Evolutionary conservation across 352 stramenopile species (phyloP).

Genomic region (Phytophthora pluvialis): DNA sequence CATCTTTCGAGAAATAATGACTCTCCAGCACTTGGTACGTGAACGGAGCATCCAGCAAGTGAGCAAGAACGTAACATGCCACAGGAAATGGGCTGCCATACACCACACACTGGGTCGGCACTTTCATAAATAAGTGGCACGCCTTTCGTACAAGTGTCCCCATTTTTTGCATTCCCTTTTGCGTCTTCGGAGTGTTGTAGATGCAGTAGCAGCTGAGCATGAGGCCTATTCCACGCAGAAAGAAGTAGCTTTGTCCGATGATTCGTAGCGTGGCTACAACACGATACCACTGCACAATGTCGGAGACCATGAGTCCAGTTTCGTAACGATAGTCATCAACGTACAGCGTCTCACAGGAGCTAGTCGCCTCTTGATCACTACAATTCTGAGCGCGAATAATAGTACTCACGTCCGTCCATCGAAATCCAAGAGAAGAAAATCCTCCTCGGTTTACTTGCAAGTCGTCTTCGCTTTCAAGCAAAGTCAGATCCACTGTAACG

Average conservation of each 20-base stretch:
- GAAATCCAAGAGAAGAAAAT: conserved; percentile 14
- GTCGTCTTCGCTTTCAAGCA: conserved; percentile 37
- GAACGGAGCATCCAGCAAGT: conserved; percentile 50
- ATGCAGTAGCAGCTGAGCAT: conserved; percentile 33
- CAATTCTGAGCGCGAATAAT: conserved; percentile 27
- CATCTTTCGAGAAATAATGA: conserved; percentile 37
- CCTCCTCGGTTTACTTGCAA: conserved; percentile 20
- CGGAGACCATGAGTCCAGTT: conserved; percentile 20
- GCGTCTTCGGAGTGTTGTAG: neutral
- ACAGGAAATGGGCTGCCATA: conserved; percentile 55
- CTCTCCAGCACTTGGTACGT: conserved; percentile 40
- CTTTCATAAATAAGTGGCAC: conserved; percentile 36
- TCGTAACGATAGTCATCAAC: conserved; percentile 57
- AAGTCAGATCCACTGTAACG: conserved; percentile 24
- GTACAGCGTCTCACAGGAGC: conserved; percentile 38
- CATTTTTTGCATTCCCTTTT: neutral
- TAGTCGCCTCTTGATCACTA: conserved; percentile 4
- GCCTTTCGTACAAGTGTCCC: conserved; percentile 5
- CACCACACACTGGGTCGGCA: conserved; percentile 59
- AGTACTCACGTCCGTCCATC: conserved; percentile 27
- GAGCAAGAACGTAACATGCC: conserved; percentile 46
- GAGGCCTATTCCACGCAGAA: conserved; percentile 32
- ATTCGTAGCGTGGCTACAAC: conserved; percentile 30
- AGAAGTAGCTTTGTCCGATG: conserved; percentile 50
- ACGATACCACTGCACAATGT: conserved; percentile 39